Conservation (phyloP, 2,329 filamentous ascomycete species). For the Fusarium sp. region DNA sequence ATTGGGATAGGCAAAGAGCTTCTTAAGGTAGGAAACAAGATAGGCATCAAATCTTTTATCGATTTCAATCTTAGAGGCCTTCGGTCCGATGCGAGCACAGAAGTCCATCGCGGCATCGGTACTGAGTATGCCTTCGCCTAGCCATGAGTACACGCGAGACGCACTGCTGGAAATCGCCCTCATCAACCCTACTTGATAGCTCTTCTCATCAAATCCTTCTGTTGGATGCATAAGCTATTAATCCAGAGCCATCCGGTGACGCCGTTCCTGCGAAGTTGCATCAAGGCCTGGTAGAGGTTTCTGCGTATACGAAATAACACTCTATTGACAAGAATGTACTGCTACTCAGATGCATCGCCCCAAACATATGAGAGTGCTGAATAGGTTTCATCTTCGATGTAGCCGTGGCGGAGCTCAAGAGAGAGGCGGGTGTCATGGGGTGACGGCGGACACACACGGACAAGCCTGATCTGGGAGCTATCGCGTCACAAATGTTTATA, state of each 20-base stretch:
- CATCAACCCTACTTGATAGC: background rate
- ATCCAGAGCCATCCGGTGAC: background rate
- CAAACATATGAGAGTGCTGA: background rate
- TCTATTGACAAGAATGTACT: background rate
- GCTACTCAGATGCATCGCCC: background rate
- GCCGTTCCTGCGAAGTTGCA: background rate
- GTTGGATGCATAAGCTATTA: background rate
- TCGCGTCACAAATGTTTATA: background rate
- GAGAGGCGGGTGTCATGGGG: background rate
- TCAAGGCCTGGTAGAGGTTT: background rate
- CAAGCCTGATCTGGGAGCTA: background rate
- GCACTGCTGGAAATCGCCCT: background rate
- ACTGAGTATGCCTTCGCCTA: background rate
- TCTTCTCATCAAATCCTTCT: background rate
- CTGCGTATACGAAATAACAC: background rate
- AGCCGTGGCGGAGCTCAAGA: background rate
- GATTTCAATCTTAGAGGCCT: background rate
- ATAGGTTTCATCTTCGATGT: background rate
- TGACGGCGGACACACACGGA: background rate
- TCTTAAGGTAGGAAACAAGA: fast-evolving
- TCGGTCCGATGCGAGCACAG: background rate
- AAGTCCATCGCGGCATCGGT: background rate
- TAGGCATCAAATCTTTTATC: fast-evolving
- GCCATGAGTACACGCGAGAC: background rate
- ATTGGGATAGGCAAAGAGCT: background rate